Base-by-base conservation (phyloP, 805 yeast genomes). In the Spathaspora passalidarum region DNA sequence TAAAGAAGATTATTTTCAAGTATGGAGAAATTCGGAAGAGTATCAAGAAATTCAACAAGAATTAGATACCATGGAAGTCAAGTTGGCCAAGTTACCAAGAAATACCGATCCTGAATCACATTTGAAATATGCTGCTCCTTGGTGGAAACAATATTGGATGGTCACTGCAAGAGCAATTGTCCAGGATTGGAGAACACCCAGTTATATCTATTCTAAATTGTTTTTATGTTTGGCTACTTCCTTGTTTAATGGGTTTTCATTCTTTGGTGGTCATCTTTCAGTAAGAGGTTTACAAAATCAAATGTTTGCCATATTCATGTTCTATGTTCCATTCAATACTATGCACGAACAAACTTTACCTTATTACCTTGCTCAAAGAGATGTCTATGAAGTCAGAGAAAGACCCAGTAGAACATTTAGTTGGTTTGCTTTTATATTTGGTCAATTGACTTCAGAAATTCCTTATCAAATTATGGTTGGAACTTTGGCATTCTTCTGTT, bases 201-300 rank as follows among this genome's bases (percentile, higher is more conserved):
- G 68, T 19, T 85, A 86, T 59, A 73, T 86, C 51, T 69, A 75
- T 61, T 72, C 92, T 29, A 87, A 86, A 17, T 54, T 80, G 20
- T 67, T 71, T 55, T 75, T 86, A 64, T 72, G 80, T 49, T 57
- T 73, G 23, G 58, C 76, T 14, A 71, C 81, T 40, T 80, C 87
- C 37, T 56, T 86, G n/a, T 81, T 83, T 60, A 76, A 82, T 50
- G 95, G 95, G 37, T 86, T 87, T 62, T 70, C 80, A 0, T 87
- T 82, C 65, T 82, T 75, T 64, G 81, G 80, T 47, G 84, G 87
- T 29, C 60, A 57, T 42, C 73, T 73, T 13, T 75, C 88, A 16
- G 60, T 72, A 35, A 86, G 64, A 62, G 71, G 70, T 37, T 54
- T 66, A 55, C 94, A 88, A 62, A 86, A 86, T 62, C 90, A 73